Base-by-base conservation (phyloP, 1,139 yeast genomes). In the Lodderomyces beijingensis region DNA sequence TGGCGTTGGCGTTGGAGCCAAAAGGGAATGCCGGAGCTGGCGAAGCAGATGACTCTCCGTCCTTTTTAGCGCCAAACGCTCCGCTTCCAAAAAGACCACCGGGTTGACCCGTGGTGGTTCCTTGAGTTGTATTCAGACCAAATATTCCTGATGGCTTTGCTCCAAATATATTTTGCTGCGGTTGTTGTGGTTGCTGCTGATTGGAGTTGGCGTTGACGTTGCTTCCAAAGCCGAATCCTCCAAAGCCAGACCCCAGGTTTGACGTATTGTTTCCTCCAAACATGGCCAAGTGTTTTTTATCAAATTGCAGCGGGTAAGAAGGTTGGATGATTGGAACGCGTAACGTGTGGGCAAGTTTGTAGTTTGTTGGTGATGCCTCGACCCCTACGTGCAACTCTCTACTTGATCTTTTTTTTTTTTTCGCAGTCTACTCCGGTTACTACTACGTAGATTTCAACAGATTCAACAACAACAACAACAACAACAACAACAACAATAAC, bases 51-150 rank as follows among this genome's bases (percentile, higher is more conserved):
- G 27, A 7, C 4, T 25, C 33, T 39, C 46, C 49, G 10, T 45
- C 55, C 15, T 50, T 41, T 28, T 50, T 53, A n/a, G 57, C 46
- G 6, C 63, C 62, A 31, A 55, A 46, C 24, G 9, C 21, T 19
- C 9, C 21, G 12, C 27, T 18, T 7, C 28, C 28, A 13, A 11
- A n/a, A n/a, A n/a, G n/a, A n/a, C n/a, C n/a, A n/a, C n/a, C n/a
- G 22, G 22, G 22, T 19, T 19, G 22, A 19, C 22, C 10, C 22
- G 8, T 19, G 22, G 8, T 19, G 22, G 10, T n/a, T n/a, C n/a
- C 10, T 19, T 9, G 22, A 19, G n/a, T 19, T 19, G 22, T 9
- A 19, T 8, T 19, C 22, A 19, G 22, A 9, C 22, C 22, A 19
- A 19, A 19, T 9, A n/a, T n/a, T 19, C 22, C 22, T 8, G 22